Evolutionary conservation across 352 stramenopile genomes (phyloP), one percentile per base, ranked within the genome.

Genomic region (Phytophthora aleatoria): DNA sequence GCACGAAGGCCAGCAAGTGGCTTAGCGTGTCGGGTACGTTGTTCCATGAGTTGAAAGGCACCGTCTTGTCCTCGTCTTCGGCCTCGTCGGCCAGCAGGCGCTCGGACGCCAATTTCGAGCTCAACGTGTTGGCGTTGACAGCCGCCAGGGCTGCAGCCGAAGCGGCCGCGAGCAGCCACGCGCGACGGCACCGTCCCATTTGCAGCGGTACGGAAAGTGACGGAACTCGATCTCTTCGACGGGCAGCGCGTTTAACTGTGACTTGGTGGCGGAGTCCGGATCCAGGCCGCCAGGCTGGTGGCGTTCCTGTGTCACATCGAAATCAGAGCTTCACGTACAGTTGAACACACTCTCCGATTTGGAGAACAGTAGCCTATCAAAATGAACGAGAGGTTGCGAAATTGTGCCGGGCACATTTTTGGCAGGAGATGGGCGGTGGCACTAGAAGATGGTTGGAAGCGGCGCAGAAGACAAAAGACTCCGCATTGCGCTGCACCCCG

Each of bases 1-100:
- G 66, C 36, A 85, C 62, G 52, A 89, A 89, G 48, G 65, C 75
- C 41, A 84, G 56, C 11, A 78, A 42, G 57, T 83, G 56, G 42
- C 67, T 65, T 44, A 89, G 67, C 41, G 79, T 83, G 59, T 85
- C 61, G 31, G 67, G 58, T 15, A 77, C 60, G 31, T 69, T 67
- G 36, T 63, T 67, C 57, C 57, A 66, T 12, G 65, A 79, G 38
- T 67, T 65, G 50, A 87, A 87, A n/a, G 78, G 78, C 36, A 80
- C 61, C 12, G 61, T 67, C 0, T 50, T 51, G 36, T 75, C 67
- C 2, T 60, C 62, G 15, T 67, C 57, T 6, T 50, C 44, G 2
- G 16, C 10, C 10, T 50, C 50, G 9, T 50, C 42, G 3, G 50
- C n/a, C 35, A 69, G 48, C 26, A 57, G 26, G 0, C 64, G 64